Evolutionary conservation across 352 stramenopile species (phyloP), one percentile per base, ranked within the genome.

Genomic region (Globisporangium polare): DNA sequence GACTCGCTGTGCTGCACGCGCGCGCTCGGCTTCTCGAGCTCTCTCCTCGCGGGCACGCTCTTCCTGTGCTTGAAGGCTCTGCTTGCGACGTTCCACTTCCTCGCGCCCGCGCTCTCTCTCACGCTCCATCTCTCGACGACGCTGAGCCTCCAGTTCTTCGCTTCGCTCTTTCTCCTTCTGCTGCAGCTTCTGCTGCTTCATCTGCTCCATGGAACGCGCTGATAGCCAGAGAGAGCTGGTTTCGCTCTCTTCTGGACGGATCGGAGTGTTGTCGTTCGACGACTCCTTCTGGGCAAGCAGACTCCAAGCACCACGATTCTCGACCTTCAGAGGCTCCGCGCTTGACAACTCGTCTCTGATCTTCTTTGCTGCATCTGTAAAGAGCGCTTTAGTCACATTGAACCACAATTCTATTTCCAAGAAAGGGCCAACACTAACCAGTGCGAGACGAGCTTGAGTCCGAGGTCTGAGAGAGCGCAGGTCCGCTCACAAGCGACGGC

Each of bases 161-260:
- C 58, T 77, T 1, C 82, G 77, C 39, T 90, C 80, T 56, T 83
- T 88, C 27, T 95, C 86, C 68, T 95, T 90, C 47, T 90, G 83
- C 58, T 92, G 80, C 31, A 93, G 72, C 52, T 95, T 93, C 45
- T 95, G 86, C 58, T 94, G 83, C 61, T 95, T 95, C 52, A 89
- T 83, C 55, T 95, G 83, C 64, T 95, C 86, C 83, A 91, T 91
- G 6, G 86, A 91, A 3, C 84, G 80, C 9, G 84, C 86, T 42
- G 80, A 92, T 43, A 92, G 67, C 86, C 86, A 95, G 55, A 95
- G 60, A 37, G 86, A 95, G 49, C 83, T 94, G 10, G 83, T 81
- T 37, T 87, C 63, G 15, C 78, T 92, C 18, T 77, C 86, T 61
- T 88, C 83, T 5, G 83, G 80, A 22, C 78, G 70, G 39, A 82